Percentiles rank a stretch among this genome's conserved stretches.
Conservation (phyloP, 164 flowering plant genomes). For the Vitis vinifera region ASM3070453v1 NC_081817.1:2448501-2449000, state of each 20-base stretch:
- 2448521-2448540: too few relatives aligned
- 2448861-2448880: slow-evolving; percentile 12
- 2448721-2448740: slow-evolving; percentile 11
- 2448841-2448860: neutral
- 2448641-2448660: neutral
- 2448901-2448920: too few relatives aligned
- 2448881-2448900: slow-evolving; percentile 15
- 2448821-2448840: slow-evolving; percentile 2
- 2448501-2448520: too few relatives aligned
- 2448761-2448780: slow-evolving; percentile 25
- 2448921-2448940: neutral
- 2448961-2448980: neutral
- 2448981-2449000: neutral
- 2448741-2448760: slow-evolving; percentile 22
- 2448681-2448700: neutral
- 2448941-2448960: too few relatives aligned
- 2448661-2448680: neutral
- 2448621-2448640: neutral
- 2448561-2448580: too few relatives aligned
- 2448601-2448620: too few relatives aligned
- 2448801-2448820: slow-evolving; percentile 3
- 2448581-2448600: too few relatives aligned
- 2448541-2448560: too few relatives aligned
- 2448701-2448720: too few relatives aligned
- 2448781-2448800: slow-evolving; percentile 17